Evolutionary conservation across 192 early-diverging fungal species (phyloP).

Genomic region (Rhizophagus sp.): DNA sequence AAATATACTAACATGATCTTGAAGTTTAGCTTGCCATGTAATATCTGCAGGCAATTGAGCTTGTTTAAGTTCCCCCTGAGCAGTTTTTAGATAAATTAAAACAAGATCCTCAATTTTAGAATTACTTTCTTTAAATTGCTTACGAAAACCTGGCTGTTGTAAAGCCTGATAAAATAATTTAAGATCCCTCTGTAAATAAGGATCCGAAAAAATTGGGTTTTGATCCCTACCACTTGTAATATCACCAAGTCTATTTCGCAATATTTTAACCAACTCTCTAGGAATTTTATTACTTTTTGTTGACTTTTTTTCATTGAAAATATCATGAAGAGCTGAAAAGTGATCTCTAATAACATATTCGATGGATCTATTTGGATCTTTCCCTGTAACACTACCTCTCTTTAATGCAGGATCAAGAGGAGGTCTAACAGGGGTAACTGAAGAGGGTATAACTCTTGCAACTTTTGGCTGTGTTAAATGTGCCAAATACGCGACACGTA

Average conservation of each 20-base stretch:
- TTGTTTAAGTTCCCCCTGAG: constrained; percentile 18
- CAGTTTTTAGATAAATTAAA: constrained; percentile 14
- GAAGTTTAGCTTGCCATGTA: constrained; percentile 27
- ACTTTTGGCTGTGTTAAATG: constrained; percentile 10
- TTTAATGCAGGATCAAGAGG: background rate
- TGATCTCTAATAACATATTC: background rate
- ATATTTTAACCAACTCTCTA: constrained; percentile 45
- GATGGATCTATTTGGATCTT: background rate
- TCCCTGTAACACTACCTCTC: background rate
- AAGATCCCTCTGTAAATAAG: constrained; percentile 41
- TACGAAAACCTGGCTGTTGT: constrained; percentile 1
- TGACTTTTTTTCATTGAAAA: constrained; percentile 22
- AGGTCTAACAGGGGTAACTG: background rate
- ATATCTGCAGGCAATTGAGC: background rate
- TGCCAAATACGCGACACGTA: constrained; percentile 24
- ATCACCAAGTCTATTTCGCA: constrained; percentile 44
- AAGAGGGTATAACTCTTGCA: background rate
- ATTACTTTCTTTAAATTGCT: constrained; percentile 19
- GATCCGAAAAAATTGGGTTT: constrained; percentile 49
- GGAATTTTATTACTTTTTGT: constrained; percentile 43
- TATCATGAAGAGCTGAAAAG: background rate
- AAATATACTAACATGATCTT: constrained; percentile 25
- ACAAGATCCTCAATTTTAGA: constrained; percentile 29
- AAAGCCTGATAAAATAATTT: constrained; percentile 16
- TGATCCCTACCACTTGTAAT: constrained; percentile 49